Base-by-base conservation (phyloP, 331 rosid species). In the Rhamnella rubrinervis region DNA sequence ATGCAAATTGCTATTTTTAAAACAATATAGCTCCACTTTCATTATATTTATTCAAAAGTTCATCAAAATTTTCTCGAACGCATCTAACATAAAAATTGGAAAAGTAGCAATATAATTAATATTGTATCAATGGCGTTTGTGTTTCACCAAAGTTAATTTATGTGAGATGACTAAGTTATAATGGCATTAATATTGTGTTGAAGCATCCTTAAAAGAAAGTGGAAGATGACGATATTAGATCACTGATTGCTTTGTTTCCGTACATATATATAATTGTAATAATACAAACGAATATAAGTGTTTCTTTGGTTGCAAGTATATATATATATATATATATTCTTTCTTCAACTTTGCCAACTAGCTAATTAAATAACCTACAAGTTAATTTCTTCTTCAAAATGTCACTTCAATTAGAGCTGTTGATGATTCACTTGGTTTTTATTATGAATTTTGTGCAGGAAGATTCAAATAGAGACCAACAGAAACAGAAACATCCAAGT, bases 391-490 rank as follows among this genome's bases (percentile, higher is more conserved):
- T 31, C 59, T 63, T 72, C 63, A 63, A 63, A 47, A 52, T 63
- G 55, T 40, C 13, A 12, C 13, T 7, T 58, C 50, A 15, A 39
- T 31, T 31, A 31, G 35, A 31, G 35, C 4, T 3, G 35, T 31
- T 31, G 35, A 31, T 31, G 5, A 6, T 39, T 23, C 44, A 21
- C 35, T 13, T 50, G 8, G 28, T 15, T 51, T 49, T 40, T 15
- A 25, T 47, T 38, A 14, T 67, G 52, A n/a, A 31, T 31, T 35
- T 46, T 26, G 6, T 20, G 39, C 67, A 51, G 85, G 96, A 72
- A 78, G 71, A 76, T 14, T 41, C 66, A 19, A 81, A 75, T 67
- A 77, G 18, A 35, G 68, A 63, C 59, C 28, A 72, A 62, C 60
- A 55, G 26, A 61, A 73, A 44, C 61, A 35, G 55, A 60, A 74